These are phyloP conservation scores for Hymenoscyphus albidus DNA, from an alignment of 2,329 filamentous ascomycete species.

Conservation along the genomic window DNA sequence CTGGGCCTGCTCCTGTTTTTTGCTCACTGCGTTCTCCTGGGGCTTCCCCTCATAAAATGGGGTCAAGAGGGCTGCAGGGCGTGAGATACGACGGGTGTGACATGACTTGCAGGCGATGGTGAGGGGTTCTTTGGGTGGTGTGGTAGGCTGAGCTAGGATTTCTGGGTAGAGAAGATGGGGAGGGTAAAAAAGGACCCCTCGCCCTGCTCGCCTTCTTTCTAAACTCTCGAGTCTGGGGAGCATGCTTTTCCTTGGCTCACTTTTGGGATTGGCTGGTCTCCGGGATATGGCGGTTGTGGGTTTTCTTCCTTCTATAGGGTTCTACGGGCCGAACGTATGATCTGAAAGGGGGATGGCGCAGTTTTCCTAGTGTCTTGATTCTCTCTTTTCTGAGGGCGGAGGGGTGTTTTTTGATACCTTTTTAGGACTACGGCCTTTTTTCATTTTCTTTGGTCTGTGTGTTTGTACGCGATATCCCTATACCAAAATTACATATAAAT, in stretches of 20 bases:
- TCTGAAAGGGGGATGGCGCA: not conserved
- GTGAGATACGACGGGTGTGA: slow-evolving; percentile 3
- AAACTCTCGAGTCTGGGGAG: not conserved
- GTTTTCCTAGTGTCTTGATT: not conserved
- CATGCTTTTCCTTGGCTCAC: not conserved
- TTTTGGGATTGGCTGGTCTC: not conserved
- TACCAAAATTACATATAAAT: not conserved
- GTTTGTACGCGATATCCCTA: not conserved
- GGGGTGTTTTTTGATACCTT: not conserved
- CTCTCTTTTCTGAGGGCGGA: not conserved
- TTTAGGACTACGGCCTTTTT: slow-evolving; percentile 1
- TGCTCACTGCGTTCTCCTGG: not conserved
- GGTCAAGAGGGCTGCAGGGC: not conserved
- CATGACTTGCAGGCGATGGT: slow-evolving; percentile 3
- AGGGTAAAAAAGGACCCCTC: not conserved
- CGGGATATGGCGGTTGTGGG: too few species aligned
- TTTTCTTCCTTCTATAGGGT: not conserved
- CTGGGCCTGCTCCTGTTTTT: not conserved
- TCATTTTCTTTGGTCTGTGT: not conserved
- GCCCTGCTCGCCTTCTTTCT: not conserved
- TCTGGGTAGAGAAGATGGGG: not conserved
- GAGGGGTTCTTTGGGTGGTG: not conserved
- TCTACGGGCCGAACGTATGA: not conserved
- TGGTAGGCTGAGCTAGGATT: not conserved
- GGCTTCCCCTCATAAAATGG: not conserved